Conservation (phyloP, 441 rosid genomes). For the Populus hybrid region DNA sequence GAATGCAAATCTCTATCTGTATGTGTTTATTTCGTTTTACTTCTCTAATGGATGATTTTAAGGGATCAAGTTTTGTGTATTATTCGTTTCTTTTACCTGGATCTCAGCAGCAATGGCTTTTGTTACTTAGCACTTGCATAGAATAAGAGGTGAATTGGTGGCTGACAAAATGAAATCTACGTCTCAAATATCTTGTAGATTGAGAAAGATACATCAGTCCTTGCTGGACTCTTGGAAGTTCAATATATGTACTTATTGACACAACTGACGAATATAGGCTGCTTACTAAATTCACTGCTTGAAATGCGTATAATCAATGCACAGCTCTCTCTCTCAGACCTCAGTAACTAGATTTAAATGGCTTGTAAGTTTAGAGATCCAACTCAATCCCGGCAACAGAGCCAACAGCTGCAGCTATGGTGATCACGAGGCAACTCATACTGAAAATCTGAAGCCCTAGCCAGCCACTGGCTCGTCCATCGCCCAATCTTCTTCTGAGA, state of each 20-base stretch:
- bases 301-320: neutral
- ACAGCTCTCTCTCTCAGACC: neutral
- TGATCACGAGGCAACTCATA: constrained; percentile 44
- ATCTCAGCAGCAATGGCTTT: neutral
- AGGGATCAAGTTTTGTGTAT: neutral
- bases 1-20: neutral
- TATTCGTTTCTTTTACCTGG: constrained; percentile 4
- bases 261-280: neutral
- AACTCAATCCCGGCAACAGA: constrained; percentile 56
- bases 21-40: neutral
- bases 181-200: neutral
- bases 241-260: neutral
- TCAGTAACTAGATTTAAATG: constrained; percentile 45
- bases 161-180: neutral
- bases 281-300: neutral
- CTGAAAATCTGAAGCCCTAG: constrained; percentile 57
- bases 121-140: no score
- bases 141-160: neutral
- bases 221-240: neutral
- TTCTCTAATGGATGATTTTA: neutral
- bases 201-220: neutral
- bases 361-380: constrained; percentile 58
- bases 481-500: constrained; percentile 52
- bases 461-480: constrained; percentile 67
- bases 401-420: constrained; percentile 65